phyloP scores from a whole-genome alignment of 2,329 filamentous ascomycete species.

The Monosporascus sp. region DNA sequence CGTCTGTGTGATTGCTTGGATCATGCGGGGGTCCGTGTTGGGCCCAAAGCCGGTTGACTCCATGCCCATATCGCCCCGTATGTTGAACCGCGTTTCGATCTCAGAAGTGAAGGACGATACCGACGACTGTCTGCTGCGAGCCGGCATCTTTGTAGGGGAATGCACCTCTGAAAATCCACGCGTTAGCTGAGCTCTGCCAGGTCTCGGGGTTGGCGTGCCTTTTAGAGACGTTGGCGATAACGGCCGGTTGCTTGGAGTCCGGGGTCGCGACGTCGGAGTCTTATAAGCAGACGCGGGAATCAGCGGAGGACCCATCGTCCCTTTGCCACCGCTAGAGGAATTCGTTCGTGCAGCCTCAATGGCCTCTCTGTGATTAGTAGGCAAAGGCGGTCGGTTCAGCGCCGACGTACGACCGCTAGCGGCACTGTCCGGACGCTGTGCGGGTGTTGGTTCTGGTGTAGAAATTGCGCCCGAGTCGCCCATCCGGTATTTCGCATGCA shows the following conservation, averaged over 20 bases:
- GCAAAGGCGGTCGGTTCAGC: constrained; percentile 63
- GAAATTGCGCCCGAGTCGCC: constrained; percentile 31
- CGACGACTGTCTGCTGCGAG: constrained; percentile 66
- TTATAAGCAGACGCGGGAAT: constrained; percentile 69
- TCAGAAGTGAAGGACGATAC: constrained; percentile 95
- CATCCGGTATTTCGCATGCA: constrained; percentile 33
- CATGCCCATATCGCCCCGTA: constrained; percentile 54
- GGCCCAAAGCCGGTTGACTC: constrained; percentile 57
- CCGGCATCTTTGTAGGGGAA: constrained; percentile 39
- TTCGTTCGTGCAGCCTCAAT: constrained; percentile 72
- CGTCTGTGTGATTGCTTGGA: constrained; percentile 96
- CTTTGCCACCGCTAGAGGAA: constrained; percentile 43
- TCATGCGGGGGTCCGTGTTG: constrained; percentile 91
- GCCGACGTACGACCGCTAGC: constrained; percentile 53
- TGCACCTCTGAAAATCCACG: constrained; percentile 44
- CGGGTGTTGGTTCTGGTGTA: constrained; percentile 29
- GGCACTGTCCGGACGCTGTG: constrained; percentile 65
- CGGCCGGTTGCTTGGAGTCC: constrained; percentile 51
- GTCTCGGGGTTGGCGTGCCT: constrained; percentile 55
- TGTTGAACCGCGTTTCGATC: constrained; percentile 85
- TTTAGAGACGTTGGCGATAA: constrained; percentile 43
- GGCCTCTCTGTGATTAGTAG: constrained; percentile 73
- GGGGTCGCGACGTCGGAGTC: constrained; percentile 46
- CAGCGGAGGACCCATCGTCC: constrained; percentile 76
- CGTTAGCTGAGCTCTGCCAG: constrained; percentile 32